Evolutionary conservation across 2,329 filamentous ascomycete genomes (phyloP), one percentile per base, ranked within the genome.

Genomic region (Gremmenia infestans): DNA sequence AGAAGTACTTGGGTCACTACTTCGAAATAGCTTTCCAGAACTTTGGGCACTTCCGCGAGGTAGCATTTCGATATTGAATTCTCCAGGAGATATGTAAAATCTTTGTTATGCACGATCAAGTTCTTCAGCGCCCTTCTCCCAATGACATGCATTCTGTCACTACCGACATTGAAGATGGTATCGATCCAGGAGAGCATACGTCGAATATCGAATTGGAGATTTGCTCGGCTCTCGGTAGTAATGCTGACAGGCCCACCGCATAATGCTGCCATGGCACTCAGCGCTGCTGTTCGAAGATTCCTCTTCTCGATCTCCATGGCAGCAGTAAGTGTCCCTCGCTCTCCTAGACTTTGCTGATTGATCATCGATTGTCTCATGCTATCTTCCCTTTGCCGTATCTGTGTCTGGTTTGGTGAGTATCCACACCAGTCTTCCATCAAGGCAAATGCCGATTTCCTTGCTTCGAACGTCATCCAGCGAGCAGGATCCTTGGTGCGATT

Each of bases 381-480:
- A 59, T 96, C 88, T 72, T 97, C 92, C 59, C 91, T 81, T 56
- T 87, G 85, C 5, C 86, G 83, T 42, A 96, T 89, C 61, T 95
- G 89, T 14, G 76, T 79, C 69, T 95, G 91, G 61, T 97, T 96
- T 0, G 92, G 91, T 7, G 92, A 96, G 70, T 95, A 97, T 2
- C 94, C 94, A 70, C 94, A 99, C 95, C 95, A 99, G 62, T 97
- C 93, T 72, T 99, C 94, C 92, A 99, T 97, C 48, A 99, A 76
- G 0, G 92, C 87, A 68, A 99, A 99, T 0, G 93, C 89, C 5
- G 94, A 97, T 70, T 97, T 96, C 42, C 95, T 81, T 12, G 92
- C 90, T 70, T 99, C 94, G 67, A 99, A 99, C 0, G 94, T 92
- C 83, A 99, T 94, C 93, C 94, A 99, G 35, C 91, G 82, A 4